Evolutionary conservation across 768 basidiomycete genomes (phyloP), one percentile per base, ranked within the genome.

Genomic region (Tylopilus balloui): DNA sequence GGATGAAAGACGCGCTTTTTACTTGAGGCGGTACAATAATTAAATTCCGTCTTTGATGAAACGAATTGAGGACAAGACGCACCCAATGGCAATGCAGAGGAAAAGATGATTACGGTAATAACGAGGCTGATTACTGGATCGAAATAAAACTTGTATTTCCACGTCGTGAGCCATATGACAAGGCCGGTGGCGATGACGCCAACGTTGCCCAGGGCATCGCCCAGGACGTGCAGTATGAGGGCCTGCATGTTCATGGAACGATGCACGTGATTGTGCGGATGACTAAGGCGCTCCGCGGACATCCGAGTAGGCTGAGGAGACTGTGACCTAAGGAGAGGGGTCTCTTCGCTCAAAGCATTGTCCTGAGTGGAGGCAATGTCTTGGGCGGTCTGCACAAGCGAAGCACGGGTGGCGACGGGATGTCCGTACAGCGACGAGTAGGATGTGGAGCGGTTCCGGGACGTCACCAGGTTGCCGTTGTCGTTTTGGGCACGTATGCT

Each of bases 221-320:
- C 95, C 38, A 99, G 68, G 32, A 98, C 96, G 67, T 99, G 96
- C 24, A 99, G 70, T 27, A 98, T 74, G 1, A 99, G 76, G 25
- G 93, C 96, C n/a, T 76, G 86, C 94, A 98, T 97, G 69, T 98
- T 99, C 96, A 99, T 98, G 1, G 86, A 90, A 21, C 62, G 84
- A 59, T 84, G 81, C 19, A 70, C 55, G 63, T 78, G 71, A 64
- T 71, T 48, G 37, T 69, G 67, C 9, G 54, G 58, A 19, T 51
- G 60, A 20, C 37, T 13, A 20, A 9, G 52, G 15, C 51, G 52
- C 45, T 58, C 56, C 37, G 45, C 51, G 53, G 50, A 52, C 31
- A 29, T 60, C 60, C 20, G 57, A 50, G 52, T 20, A 15, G 42
- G 14, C 32, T 10, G 23, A 5, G 50, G 25, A 43, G 50, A 37